phyloP scores from a whole-genome alignment of 2,329 filamentous ascomycete genomes.

The Dothiorella sarmentorum region DNA sequence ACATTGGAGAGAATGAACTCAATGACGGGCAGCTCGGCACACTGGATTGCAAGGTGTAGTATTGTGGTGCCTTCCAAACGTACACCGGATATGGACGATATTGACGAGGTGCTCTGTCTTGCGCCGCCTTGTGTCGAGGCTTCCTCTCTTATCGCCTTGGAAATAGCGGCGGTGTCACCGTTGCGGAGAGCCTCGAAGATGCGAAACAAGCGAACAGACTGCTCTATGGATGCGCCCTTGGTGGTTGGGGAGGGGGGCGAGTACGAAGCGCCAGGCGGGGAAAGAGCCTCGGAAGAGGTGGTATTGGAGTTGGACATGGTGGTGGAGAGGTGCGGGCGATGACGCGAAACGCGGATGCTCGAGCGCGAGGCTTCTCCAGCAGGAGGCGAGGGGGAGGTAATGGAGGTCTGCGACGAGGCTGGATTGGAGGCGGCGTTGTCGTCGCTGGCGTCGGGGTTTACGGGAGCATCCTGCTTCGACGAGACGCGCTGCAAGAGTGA shows the following conservation, averaged over 20 bases:
- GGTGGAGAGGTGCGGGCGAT: conserved; percentile 26
- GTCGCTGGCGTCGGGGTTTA: conserved; percentile 29
- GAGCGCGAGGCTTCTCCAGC: conserved; percentile 29
- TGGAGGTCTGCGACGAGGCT: conserved; percentile 28
- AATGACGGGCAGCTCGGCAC: conserved; percentile 85
- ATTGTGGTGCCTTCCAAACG: conserved; percentile 78
- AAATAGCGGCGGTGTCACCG: conserved; percentile 87
- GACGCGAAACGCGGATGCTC: conserved; percentile 20
- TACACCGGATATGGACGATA: conserved; percentile 37
- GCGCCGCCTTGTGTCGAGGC: conserved; percentile 37
- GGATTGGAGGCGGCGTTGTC: conserved; percentile 21
- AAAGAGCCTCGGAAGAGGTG: conserved; percentile 19
- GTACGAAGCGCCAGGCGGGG: conserved; percentile 25
- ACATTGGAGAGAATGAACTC: conserved; percentile 82
- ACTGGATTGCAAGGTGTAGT: conserved; percentile 90
- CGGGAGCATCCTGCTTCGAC: conserved; percentile 24
- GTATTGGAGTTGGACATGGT: conserved; percentile 24
- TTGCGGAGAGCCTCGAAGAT: conserved; percentile 88
- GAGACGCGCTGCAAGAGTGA: conserved; percentile 36
- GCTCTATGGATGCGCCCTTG: conserved; percentile 63
- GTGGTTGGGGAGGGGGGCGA: conserved; percentile 29
- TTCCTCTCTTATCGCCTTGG: conserved; percentile 74
- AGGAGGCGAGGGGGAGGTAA: conserved; percentile 27
- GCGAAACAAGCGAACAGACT: conserved; percentile 90
- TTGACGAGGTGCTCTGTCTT: conserved; percentile 52